These are phyloP conservation scores for Kodamaea sagamina DNA, from an alignment of 805 yeast species.

Conservation along the genomic window DNA sequence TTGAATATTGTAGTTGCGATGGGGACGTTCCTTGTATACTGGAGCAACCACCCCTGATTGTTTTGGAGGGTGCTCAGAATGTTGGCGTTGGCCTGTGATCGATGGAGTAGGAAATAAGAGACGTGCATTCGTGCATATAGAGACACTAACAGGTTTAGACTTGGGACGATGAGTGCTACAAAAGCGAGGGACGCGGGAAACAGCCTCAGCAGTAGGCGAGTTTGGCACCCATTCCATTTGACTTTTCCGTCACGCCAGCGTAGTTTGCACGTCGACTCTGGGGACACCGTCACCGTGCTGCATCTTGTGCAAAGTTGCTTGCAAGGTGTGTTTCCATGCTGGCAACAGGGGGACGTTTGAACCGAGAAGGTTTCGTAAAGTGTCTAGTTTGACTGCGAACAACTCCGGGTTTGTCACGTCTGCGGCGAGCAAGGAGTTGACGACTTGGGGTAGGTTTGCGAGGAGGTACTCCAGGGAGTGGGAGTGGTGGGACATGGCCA, in stretches of 20 bases:
- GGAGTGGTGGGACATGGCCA: slow-evolving; percentile 21
- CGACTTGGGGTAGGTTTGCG: slow-evolving; percentile 25
- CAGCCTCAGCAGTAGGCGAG: too few species aligned
- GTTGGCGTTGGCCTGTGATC: background rate
- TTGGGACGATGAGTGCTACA: too few species aligned
- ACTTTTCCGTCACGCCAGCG: background rate
- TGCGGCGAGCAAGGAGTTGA: slow-evolving; percentile 24
- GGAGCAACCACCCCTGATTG: slow-evolving; percentile 1
- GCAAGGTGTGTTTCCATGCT: slow-evolving; percentile 1
- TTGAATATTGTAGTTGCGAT: background rate
- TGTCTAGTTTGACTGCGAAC: slow-evolving; percentile 25
- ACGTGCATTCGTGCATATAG: too few species aligned
- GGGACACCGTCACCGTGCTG: slow-evolving; percentile 7
- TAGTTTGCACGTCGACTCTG: slow-evolving; percentile 1
- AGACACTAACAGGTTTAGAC: too few species aligned
- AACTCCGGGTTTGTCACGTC: slow-evolving; percentile 22
- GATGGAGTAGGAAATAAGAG: background rate
- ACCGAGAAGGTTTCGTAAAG: slow-evolving; percentile 5
- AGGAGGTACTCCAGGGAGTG: slow-evolving; percentile 26
- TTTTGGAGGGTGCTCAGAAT: background rate
- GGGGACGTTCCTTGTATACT: background rate
- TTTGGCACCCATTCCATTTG: too few species aligned
- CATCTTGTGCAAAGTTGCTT: slow-evolving; percentile 6
- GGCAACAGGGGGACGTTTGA: slow-evolving; percentile 3
- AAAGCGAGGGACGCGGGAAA: too few species aligned